Evolutionary conservation across 108 stramenopile genomes (phyloP).

Genomic region (Skeletonema tropicum): DNA sequence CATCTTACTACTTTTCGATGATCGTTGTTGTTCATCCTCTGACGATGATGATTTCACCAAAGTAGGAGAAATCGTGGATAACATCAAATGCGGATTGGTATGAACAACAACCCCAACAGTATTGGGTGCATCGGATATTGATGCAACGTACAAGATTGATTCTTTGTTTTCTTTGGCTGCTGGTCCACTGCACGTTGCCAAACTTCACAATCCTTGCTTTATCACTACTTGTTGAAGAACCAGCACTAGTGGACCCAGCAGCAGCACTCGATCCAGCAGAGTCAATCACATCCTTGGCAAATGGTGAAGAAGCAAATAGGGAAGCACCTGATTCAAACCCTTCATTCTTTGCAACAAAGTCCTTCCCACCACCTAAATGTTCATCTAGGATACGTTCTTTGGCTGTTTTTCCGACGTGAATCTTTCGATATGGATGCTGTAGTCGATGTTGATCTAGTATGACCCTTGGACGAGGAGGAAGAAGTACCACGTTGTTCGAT

Average conservation of each 20-base stretch:
- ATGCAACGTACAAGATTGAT: slow-evolving; percentile 43
- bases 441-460: slow-evolving; percentile 9
- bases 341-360: neutral
- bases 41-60: slow-evolving; percentile 53
- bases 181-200: slow-evolving; percentile 23
- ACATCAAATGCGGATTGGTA: slow-evolving; percentile 47
- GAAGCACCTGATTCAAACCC: slow-evolving; percentile 5
- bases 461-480: neutral
- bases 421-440: slow-evolving; percentile 9
- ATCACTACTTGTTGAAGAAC: neutral
- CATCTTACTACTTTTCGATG: slow-evolving; percentile 1
- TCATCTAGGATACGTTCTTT: slow-evolving; percentile 50
- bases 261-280: neutral
- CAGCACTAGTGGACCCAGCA: neutral
- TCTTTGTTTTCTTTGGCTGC: slow-evolving; percentile 4
- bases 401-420: slow-evolving; percentile 11
- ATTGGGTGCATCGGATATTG: slow-evolving; percentile 37
- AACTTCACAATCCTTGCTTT: slow-evolving; percentile 39
- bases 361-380: slow-evolving; percentile 25
- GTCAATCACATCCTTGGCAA: slow-evolving; percentile 5
- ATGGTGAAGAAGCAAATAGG: slow-evolving; percentile 47
- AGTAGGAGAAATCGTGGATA: slow-evolving; percentile 43
- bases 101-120: slow-evolving; percentile 46
- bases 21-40: slow-evolving; percentile 4
- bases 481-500: neutral